These are phyloP conservation scores for Monosporascus sp. DNA, from an alignment of 2,329 filamentous ascomycete species.

Conservation along the genomic window DNA sequence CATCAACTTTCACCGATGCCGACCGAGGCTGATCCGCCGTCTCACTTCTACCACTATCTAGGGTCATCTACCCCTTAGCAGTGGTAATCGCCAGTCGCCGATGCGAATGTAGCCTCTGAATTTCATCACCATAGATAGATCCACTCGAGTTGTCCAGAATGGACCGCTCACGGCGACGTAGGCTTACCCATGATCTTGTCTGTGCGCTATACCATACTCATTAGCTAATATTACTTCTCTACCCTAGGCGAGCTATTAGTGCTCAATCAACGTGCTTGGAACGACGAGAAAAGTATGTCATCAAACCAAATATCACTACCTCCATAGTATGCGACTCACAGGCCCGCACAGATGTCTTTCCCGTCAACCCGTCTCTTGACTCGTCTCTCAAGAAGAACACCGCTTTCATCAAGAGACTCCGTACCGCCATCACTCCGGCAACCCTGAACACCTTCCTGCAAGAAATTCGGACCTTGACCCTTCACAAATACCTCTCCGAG, in stretches of 20 bases:
- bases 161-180: conserved; percentile 63
- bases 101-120: conserved; percentile 43
- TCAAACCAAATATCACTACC: conserved; percentile 1
- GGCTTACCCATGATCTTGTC: conserved; percentile 19
- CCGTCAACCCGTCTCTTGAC: conserved; percentile 75
- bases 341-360: conserved; percentile 61
- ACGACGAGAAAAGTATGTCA: conserved; percentile 72
- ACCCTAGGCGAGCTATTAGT: conserved; percentile 78
- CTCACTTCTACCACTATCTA: conserved; percentile 34
- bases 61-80: conserved; percentile 41
- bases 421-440: conserved; percentile 78
- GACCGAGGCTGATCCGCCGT: conserved; percentile 37
- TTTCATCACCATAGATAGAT: conserved; percentile 17
- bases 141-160: conserved; percentile 42
- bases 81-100: conserved; percentile 20
- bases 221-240: conserved; percentile 17
- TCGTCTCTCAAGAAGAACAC: conserved; percentile 98
- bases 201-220: conserved; percentile 3
- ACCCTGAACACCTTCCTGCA: conserved; percentile 80
- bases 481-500: conserved; percentile 95
- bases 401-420: conserved; percentile 92
- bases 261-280: conserved; percentile 83
- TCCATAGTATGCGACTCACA: conserved; percentile 11
- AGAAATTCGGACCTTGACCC: conserved; percentile 83
- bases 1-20: conserved; percentile 34